Percentiles rank a stretch among this genome's conserved stretches.
Evolutionary conservation across 108 stramenopile genomes (phyloP).

Genomic region (Skeletonema marinoi): DNA sequence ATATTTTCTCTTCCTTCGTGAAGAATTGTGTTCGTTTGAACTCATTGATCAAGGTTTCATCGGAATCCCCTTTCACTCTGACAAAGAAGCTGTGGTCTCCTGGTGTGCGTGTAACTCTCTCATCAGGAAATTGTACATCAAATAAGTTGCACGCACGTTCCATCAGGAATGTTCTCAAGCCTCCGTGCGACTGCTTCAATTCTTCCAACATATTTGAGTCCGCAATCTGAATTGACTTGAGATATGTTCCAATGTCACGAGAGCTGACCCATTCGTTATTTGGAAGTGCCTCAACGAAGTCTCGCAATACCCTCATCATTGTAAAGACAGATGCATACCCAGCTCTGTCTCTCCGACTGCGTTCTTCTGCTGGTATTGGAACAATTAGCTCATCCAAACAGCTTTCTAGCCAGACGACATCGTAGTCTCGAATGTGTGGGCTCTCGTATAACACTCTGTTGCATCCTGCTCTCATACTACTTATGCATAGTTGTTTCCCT

Average conservation of each 20-base stretch:
- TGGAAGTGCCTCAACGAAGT: slow-evolving; percentile 63
- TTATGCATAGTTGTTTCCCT: slow-evolving; percentile 75
- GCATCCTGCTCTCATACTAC: slow-evolving; percentile 64
- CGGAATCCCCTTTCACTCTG: slow-evolving; percentile 30
- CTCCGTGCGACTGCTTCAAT: slow-evolving; percentile 65
- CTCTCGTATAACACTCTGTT: slow-evolving; percentile 69
- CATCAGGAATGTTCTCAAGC: slow-evolving; percentile 58
- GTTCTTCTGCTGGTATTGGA: slow-evolving; percentile 38
- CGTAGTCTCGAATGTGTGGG: slow-evolving; percentile 74
- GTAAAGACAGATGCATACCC: slow-evolving; percentile 55
- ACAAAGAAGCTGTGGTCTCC: slow-evolving; percentile 53
- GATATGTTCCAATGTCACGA: slow-evolving; percentile 72
- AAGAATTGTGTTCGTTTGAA: slow-evolving; percentile 50
- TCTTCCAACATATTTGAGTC: slow-evolving; percentile 67
- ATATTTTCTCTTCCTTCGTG: slow-evolving; percentile 52
- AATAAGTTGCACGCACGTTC: slow-evolving; percentile 42
- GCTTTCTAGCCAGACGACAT: slow-evolving; percentile 78
- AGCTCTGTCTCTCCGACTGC: slow-evolving; percentile 33
- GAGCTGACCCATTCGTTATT: slow-evolving; percentile 51
- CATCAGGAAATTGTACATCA: slow-evolving; percentile 28
- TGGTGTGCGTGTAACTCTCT: background rate
- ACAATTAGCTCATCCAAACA: slow-evolving; percentile 66
- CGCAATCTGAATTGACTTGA: slow-evolving; percentile 61
- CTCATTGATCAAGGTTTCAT: slow-evolving; percentile 32
- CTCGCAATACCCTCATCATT: slow-evolving; percentile 63